A percentile compares a stretch with the other conserved stretches of the same genome.
Conservation (phyloP, 129 eudicot species). For the Escallonia herrerae region DNA sequence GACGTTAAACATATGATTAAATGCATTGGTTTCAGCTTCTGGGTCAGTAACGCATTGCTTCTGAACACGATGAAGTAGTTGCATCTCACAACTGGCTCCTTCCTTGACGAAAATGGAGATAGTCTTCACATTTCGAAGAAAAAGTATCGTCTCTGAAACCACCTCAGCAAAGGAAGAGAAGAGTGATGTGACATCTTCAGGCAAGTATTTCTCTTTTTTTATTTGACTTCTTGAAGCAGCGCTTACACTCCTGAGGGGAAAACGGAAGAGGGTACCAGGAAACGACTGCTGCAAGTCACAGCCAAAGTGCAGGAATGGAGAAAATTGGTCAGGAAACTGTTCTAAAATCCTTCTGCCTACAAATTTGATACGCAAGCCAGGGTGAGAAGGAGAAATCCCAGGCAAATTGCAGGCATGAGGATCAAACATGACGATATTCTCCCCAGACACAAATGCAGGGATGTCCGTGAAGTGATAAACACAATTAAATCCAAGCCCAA, state of each 20-base stretch:
- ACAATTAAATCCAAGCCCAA: conserved; percentile 94
- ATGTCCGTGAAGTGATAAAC: conserved; percentile 95
- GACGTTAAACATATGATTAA: conserved; percentile 48
- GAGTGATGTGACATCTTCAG: conserved; percentile 83
- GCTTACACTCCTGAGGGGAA: conserved; percentile 70
- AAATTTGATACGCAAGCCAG: conserved; percentile 88
- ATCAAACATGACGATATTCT: conserved; percentile 90
- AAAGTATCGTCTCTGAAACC: conserved; percentile 77
- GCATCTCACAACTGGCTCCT: conserved; percentile 70
- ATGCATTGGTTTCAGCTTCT: conserved; percentile 39
- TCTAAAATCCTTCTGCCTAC: conserved; percentile 74
- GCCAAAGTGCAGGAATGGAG: conserved; percentile 92
- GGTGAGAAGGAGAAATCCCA: conserved; percentile 96
- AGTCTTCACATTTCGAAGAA: conserved; percentile 81
- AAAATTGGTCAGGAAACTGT: conserved; percentile 95
- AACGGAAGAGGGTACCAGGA: conserved; percentile 97
- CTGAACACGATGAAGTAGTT: conserved; percentile 62
- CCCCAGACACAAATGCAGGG: conserved; percentile 95
- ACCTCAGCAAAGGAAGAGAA: conserved; percentile 86
- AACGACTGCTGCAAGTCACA: conserved; percentile 83
- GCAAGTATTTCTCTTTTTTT: conserved; percentile 73
- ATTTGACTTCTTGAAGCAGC: conserved; percentile 94
- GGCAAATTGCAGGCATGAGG: conserved; percentile 98
- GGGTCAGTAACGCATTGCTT: conserved; percentile 59
- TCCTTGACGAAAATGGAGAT: conserved; percentile 78